Evolutionary conservation across 352 stramenopile genomes (phyloP), one percentile per base, ranked within the genome.

Genomic region (Pythium sukuiense): DNA sequence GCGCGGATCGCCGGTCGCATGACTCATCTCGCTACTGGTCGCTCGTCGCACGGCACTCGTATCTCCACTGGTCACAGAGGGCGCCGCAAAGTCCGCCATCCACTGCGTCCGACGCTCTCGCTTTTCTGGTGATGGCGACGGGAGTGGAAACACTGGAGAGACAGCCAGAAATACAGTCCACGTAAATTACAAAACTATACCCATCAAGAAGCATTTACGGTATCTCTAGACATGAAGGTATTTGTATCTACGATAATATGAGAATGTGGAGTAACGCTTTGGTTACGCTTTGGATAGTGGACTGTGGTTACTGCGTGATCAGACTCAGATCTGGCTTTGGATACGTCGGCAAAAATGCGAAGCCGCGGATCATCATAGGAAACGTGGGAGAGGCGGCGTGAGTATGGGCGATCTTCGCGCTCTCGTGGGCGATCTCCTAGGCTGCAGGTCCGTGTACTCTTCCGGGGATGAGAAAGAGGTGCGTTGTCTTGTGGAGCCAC

Each of bases 401-500:
- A 29, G 11, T 20, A 64, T 63, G 54, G 35, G 46, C 55, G 74
- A 87, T 50, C 67, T 90, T 43, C 76, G 77, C 35, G 65, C 69
- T 7, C 67, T 63, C 16, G 67, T 89, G 55, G 53, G 59, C 30
- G 35, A 54, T 50, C 50, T 70, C 65, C 63, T 92, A 30, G 69
- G 64, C 61, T 88, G 77, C 70, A 54, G 72, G 35, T 86, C 83
- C 48, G 76, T 77, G n/a, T 92, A 80, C 68, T 64, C 72, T 41
- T 84, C 76, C 11, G 70, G 56, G 0, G 76, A 88, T 46, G 60
- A 78, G 9, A 26, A 35, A 0, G 69, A 80, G 33, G 72, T 74
- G 52, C 83, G 83, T 7, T 88, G 80, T 29, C 69, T 92, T 6
- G 76, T 90, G 30, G 54, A 71, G 41, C 64, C 79, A 24, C 76